Conservation (phyloP, 306 rosid genomes). For the Acacia acuminata region DNA sequence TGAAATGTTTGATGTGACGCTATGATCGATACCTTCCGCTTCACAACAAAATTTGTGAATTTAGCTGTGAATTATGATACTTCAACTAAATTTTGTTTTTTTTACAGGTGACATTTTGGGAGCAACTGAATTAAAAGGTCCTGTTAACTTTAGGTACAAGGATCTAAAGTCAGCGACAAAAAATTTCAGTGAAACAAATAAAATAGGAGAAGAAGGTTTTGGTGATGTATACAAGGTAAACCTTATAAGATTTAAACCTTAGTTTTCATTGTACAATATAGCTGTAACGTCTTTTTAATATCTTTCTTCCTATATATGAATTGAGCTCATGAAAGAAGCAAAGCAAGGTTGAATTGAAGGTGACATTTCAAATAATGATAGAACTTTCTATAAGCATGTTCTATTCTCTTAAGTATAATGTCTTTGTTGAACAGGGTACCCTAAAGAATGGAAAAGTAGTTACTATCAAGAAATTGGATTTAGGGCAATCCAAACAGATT, state of each 20-base stretch:
- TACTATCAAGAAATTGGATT: not conserved
- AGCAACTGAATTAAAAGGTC: not conserved
- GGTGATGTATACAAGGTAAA: not conserved
- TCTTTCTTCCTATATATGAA: not conserved
- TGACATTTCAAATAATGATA: not conserved
- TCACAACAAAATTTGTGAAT: not conserved
- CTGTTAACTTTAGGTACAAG: not conserved
- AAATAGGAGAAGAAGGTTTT: not conserved
- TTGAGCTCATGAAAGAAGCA: not conserved
- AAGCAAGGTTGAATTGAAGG: not conserved
- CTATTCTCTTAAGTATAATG: not conserved
- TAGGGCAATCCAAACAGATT: not conserved
- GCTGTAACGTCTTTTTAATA: not conserved
- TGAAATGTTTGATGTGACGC: not conserved
- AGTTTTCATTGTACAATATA: not conserved
- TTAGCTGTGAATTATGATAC: not conserved
- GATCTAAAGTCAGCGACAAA: not conserved
- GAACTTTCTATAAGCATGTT: not conserved
- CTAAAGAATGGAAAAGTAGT: not conserved
- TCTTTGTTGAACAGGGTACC: not conserved
- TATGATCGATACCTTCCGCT: not conserved
- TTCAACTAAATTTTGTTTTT: not conserved
- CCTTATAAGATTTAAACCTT: not conserved
- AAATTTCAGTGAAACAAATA: not conserved
- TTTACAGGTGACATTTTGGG: not conserved